These are phyloP conservation scores for Bolboschoenoplectus hybrid DNA, from an alignment of 202 grass and related monocot species.

Conservation along the genomic window DNA sequence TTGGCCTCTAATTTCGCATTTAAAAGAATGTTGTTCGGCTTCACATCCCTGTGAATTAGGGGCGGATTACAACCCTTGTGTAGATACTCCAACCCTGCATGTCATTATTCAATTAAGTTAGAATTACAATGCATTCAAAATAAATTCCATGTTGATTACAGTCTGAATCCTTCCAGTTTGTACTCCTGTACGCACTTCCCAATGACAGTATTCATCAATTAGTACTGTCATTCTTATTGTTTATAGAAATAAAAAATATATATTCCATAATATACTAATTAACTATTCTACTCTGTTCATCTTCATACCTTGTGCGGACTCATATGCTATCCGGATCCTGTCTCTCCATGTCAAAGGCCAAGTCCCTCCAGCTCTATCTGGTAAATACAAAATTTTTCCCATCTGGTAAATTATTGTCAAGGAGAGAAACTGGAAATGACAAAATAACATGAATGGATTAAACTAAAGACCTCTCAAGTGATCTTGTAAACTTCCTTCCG, in stretches of 20 bases:
- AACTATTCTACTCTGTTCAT: not conserved
- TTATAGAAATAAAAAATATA: not conserved
- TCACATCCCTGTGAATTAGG: slow-evolving; percentile 68
- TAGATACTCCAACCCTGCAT: slow-evolving; percentile 63
- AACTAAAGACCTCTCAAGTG: slow-evolving; percentile 40
- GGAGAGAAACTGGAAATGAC: not conserved
- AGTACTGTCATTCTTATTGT: not conserved
- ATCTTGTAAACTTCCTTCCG: slow-evolving; percentile 46
- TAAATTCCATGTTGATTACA: not conserved
- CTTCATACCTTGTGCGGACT: slow-evolving; percentile 63
- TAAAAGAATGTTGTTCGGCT: slow-evolving; percentile 62
- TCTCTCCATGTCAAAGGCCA: slow-evolving; percentile 53
- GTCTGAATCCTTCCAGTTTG: not conserved
- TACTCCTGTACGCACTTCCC: not conserved
- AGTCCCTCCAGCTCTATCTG: slow-evolving; percentile 32
- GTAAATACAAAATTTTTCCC: not conserved
- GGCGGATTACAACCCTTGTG: slow-evolving; percentile 58
- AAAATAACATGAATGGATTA: not conserved
- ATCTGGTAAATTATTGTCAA: not conserved
- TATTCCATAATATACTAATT: not conserved
- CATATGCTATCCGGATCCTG: slow-evolving; percentile 55
- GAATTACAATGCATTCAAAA: not conserved
- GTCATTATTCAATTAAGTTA: not conserved
- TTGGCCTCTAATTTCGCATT: slow-evolving; percentile 53
- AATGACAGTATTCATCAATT: not conserved